Evolutionary conservation across 805 yeast genomes (phyloP), one percentile per base, ranked within the genome.

Genomic region (Dipodascus geniculatus): DNA sequence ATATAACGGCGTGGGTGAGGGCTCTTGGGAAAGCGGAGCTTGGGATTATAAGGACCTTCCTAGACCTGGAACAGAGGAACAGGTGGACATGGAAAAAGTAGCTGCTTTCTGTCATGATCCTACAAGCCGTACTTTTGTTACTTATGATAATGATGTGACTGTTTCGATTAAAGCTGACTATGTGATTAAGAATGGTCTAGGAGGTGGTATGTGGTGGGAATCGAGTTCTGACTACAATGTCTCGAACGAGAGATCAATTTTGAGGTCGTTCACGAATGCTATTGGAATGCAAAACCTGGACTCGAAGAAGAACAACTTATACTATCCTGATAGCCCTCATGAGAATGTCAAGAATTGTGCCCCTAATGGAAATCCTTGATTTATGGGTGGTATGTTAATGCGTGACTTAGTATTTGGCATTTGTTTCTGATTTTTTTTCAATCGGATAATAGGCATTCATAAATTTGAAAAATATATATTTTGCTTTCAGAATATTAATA

Each of bases 191-290:
- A 65, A 70, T 3, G 62, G 71, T 0, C 68, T 89, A 8, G 95
- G 83, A 0, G 98, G 99, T 0, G 96, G 86, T 0, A 82, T 93
- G 80, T 90, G 87, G 83, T 91, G 98, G 98, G 97, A 91, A 61
- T 83, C 96, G 0, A 76, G 83, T 54, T 96, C 96, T 1, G 96
- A 88, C 62, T 61, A 67, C 1, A 56, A 58, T 2, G 51, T 50
- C 16, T 48, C 22, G 3, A 59, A 60, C 38, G 44, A 55, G n/a
- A 42, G 59, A n/a, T 62, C 65, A 19, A 48, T 63, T 16, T 53
- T 65, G 4, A 42, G 53, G 6, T 50, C 61, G 1, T 61, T 61
- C 52, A 53, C 60, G 1, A 22, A 52, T 1, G 49, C 47, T 1
- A 3, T 60, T 8, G 53, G 51, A 4, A 19, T 9, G 11, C 22